A percentile compares a stretch with the other conserved stretches of the same genome.
These are phyloP conservation scores for Backusella mclennaniae DNA, from an alignment of 192 early-diverging fungal genomes.

Conservation along the genomic window DNA sequence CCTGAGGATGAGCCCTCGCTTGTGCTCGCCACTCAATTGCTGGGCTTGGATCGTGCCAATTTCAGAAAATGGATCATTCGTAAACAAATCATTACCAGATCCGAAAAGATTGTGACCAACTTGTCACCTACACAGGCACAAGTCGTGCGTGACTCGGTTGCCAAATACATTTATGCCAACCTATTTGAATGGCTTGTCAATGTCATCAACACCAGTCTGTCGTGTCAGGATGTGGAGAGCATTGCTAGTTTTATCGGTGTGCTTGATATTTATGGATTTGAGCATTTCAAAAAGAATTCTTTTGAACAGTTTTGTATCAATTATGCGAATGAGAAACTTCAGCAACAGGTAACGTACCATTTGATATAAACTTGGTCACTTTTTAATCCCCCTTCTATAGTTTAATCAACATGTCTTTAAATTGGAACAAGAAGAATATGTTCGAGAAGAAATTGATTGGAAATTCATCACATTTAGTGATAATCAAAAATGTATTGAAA, in stretches of 20 bases:
- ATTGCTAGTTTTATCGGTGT: constrained; percentile 90
- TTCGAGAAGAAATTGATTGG: constrained; percentile 96
- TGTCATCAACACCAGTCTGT: constrained; percentile 84
- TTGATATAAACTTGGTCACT: no score
- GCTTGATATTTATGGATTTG: constrained; percentile 99
- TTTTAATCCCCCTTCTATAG: constrained; percentile 30
- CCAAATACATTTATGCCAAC: constrained; percentile 95
- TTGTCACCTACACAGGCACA: constrained; percentile 73
- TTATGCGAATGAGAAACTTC: constrained; percentile 97
- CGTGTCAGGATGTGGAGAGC: constrained; percentile 41
- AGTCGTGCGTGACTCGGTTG: constrained; percentile 89
- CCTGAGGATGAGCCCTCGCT: constrained; percentile 78
- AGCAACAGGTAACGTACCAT: constrained; percentile 66
- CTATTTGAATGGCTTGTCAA: constrained; percentile 97
- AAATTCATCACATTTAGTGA: constrained; percentile 99
- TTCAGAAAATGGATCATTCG: constrained; percentile 96
- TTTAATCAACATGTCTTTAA: constrained; percentile 99
- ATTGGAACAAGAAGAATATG: constrained; percentile 98
- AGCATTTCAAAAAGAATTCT: constrained; percentile 99
- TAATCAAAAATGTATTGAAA: constrained; percentile 98
- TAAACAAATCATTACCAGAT: constrained; percentile 92
- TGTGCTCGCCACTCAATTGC: constrained; percentile 61
- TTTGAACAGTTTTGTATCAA: constrained; percentile 99
- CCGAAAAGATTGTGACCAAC: constrained; percentile 90
- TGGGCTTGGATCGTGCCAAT: constrained; percentile 73